phyloP scores from a whole-genome alignment of 495 filamentous ascomycete genomes.

The Cercophora sp. region DNA sequence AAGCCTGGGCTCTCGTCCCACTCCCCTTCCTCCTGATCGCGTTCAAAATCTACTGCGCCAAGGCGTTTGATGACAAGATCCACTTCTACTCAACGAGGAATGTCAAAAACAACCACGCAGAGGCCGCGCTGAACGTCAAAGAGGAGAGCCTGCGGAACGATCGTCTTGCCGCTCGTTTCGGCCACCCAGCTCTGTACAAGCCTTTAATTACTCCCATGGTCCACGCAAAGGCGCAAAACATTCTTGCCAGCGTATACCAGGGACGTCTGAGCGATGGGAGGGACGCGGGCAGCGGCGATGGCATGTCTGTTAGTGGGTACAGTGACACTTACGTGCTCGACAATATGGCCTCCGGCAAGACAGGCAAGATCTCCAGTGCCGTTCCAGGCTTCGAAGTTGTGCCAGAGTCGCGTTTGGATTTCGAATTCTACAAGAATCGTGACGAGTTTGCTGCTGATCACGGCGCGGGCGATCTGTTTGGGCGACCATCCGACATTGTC shows the following conservation, averaged over 20 bases:
- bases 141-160: conserved; percentile 53
- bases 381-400: conserved; percentile 79
- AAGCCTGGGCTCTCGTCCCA: conserved; percentile 65
- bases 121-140: conserved; percentile 37
- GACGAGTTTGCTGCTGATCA: conserved; percentile 84
- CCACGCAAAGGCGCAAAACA: conserved; percentile 78
- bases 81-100: conserved; percentile 68
- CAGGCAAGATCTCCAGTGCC: conserved; percentile 59
- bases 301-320: conserved; percentile 58
- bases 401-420: conserved; percentile 84
- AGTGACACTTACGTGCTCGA: conserved; percentile 71
- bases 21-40: conserved; percentile 73
- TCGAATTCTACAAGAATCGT: conserved; percentile 84
- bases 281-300: conserved; percentile 51
- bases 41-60: conserved; percentile 84
- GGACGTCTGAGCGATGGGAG: conserved; percentile 65
- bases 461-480: conserved; percentile 73
- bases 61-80: conserved; percentile 69
- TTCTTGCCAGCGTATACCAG: conserved; percentile 73
- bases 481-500: conserved; percentile 60
- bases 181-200: conserved; percentile 85
- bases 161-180: conserved; percentile 75
- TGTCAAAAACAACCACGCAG: conserved; percentile 52
- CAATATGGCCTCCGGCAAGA: conserved; percentile 68
- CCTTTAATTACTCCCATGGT: conserved; percentile 95